Conservation (phyloP, 306 rosid genomes). For the Castanea crenata region DNA sequence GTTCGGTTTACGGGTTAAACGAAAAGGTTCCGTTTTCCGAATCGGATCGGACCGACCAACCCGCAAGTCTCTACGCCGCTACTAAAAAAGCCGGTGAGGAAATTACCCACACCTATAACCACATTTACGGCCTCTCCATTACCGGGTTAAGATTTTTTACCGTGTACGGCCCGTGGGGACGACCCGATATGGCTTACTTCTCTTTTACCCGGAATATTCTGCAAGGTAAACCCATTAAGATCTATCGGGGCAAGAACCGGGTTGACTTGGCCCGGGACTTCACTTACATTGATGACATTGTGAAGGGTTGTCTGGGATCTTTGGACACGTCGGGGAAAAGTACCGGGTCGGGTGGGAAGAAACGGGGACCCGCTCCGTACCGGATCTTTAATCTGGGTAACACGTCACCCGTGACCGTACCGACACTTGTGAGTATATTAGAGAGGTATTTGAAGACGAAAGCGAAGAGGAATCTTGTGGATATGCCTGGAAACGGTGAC, state of each 20-base stretch:
- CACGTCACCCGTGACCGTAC: conserved; percentile 87
- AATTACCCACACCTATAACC: conserved; percentile 78
- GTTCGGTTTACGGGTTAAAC: conserved; percentile 84
- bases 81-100: conserved; percentile 94
- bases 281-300: conserved; percentile 80
- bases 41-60: conserved; percentile 69
- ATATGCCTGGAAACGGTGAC: conserved; percentile 97
- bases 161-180: conserved; percentile 90
- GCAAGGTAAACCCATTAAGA: conserved; percentile 78
- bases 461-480: conserved; percentile 76
- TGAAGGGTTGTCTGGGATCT: conserved; percentile 78
- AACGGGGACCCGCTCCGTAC: conserved; percentile 60
- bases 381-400: conserved; percentile 82
- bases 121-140: conserved; percentile 74
- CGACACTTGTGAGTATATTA: conserved; percentile 62
- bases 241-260: conserved; percentile 74
- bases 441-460: conserved; percentile 74
- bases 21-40: conserved; percentile 73
- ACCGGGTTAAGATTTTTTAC: conserved; percentile 87
- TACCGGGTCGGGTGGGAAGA: conserved; percentile 87
- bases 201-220: conserved; percentile 73
- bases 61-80: conserved; percentile 75
- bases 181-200: conserved; percentile 96
- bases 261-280: conserved; percentile 81
- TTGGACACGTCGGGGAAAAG: conserved; percentile 70